A percentile compares a stretch with the other conserved stretches of the same genome.
Evolutionary conservation across 106 monocot genomes (phyloP).

Genomic region (Dendrobium huoshanense): DNA sequence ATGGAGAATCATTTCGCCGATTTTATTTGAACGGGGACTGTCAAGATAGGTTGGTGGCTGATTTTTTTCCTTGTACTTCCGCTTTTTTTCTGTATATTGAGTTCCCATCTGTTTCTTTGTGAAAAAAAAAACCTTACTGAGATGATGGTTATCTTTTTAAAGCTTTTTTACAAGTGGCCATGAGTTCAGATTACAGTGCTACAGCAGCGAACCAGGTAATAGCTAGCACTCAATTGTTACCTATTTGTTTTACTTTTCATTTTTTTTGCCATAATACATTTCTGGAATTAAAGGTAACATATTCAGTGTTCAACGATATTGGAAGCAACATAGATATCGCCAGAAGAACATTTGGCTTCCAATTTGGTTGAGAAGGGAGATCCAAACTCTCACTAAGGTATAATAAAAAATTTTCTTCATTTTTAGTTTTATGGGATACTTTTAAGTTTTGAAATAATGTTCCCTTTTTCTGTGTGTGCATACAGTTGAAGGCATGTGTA

Average conservation of each 20-base stretch:
- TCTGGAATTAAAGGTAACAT: constrained; percentile 11
- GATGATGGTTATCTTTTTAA: constrained; percentile 7
- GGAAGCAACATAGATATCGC: constrained; percentile 46
- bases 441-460: background rate
- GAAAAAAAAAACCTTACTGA: background rate
- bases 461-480: background rate
- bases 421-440: background rate
- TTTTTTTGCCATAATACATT: constrained; percentile 7
- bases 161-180: constrained; percentile 45
- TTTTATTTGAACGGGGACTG: constrained; percentile 31
- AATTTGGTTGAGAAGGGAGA: constrained; percentile 67
- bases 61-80: background rate
- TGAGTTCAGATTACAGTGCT: constrained; percentile 36
- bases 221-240: background rate
- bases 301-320: constrained; percentile 43
- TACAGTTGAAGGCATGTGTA: background rate
- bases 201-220: constrained; percentile 23
- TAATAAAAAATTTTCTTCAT: background rate
- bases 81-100: background rate
- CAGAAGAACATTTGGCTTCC: constrained; percentile 50
- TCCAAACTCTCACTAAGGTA: constrained; percentile 62
- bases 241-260: background rate
- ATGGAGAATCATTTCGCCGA: constrained; percentile 48
- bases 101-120: background rate
- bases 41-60: constrained; percentile 26